Evolutionary conservation across 1,139 yeast species (phyloP).

Genomic region (Saccharomycopsis hybrid): DNA sequence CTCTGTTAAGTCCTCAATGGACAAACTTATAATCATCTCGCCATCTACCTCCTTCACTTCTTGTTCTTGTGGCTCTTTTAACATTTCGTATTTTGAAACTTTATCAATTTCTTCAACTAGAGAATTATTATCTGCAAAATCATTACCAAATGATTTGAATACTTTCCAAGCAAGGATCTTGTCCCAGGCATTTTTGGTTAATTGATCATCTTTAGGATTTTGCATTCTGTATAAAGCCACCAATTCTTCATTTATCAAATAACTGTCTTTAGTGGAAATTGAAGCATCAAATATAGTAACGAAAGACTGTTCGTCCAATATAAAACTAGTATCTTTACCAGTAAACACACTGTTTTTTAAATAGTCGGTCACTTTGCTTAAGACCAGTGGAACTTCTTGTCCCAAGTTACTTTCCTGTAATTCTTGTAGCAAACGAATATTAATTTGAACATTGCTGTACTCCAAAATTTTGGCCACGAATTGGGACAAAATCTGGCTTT

Average conservation of each 20-base stretch:
- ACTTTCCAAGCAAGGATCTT: slow-evolving; percentile 15
- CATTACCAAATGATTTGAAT: slow-evolving; percentile 7
- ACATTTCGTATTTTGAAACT: background rate
- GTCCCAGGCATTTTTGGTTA: slow-evolving; percentile 9
- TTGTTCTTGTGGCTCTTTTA: slow-evolving; percentile 1
- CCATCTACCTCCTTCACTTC: slow-evolving; percentile 4
- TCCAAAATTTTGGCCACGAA: background rate
- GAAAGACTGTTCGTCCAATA: background rate
- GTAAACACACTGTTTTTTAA: background rate
- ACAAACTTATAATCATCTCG: slow-evolving; percentile 5
- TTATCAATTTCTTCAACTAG: slow-evolving; percentile 1
- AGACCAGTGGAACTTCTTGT: background rate
- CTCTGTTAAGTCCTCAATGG: background rate
- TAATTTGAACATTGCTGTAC: background rate
- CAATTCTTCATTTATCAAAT: slow-evolving; percentile 4
- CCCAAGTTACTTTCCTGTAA: background rate
- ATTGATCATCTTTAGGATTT: background rate
- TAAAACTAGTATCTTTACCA: background rate
- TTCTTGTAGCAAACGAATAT: background rate
- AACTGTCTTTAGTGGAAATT: slow-evolving; percentile 3
- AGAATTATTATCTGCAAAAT: background rate
- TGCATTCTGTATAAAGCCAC: background rate
- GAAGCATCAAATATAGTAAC: slow-evolving; percentile 2
- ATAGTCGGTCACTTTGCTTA: background rate
- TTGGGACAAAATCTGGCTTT: background rate